These are phyloP conservation scores for Actinomucor elegans DNA, from an alignment of 371 early-diverging fungal species.

Conservation along the genomic window DNA sequence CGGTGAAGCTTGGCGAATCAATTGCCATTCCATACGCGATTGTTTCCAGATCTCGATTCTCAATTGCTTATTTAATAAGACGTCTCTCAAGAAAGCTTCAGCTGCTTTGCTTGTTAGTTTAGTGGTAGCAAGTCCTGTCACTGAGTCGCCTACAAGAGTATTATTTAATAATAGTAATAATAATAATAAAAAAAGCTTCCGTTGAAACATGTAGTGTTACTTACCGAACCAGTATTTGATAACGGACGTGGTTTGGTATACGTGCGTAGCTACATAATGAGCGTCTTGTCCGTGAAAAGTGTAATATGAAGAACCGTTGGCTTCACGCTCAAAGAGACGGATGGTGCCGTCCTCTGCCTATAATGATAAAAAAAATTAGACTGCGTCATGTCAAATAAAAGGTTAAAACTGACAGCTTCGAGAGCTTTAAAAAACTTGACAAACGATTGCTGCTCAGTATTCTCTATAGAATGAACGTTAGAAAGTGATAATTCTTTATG, in stretches of 20 bases:
- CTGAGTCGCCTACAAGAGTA: neutral
- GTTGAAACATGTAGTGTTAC: too few species aligned
- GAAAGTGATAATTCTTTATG: neutral
- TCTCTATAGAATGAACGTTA: slow-evolving; percentile 15
- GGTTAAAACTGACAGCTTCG: slow-evolving; percentile 13
- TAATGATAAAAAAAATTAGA: too few species aligned
- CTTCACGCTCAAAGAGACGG: slow-evolving; percentile 72
- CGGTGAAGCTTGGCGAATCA: slow-evolving; percentile 78
- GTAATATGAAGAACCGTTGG: slow-evolving; percentile 53
- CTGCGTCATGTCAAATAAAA: neutral
- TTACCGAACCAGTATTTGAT: slow-evolving; percentile 86
- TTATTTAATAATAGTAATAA: neutral
- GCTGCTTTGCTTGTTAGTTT: slow-evolving; percentile 75
- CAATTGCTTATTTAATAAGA: slow-evolving; percentile 71
- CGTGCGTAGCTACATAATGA: slow-evolving; percentile 71
- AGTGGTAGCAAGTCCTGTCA: slow-evolving; percentile 71
- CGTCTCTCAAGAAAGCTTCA: slow-evolving; percentile 77
- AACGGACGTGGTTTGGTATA: slow-evolving; percentile 90
- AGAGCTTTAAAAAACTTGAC: slow-evolving; percentile 32
- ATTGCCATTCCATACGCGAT: slow-evolving; percentile 51
- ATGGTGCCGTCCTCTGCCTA: slow-evolving; percentile 54
- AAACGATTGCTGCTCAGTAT: slow-evolving; percentile 39
- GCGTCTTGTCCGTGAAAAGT: slow-evolving; percentile 92
- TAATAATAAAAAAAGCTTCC: too few species aligned
- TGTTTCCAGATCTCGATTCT: slow-evolving; percentile 87